Conservation (phyloP, 2,329 filamentous ascomycete genomes). For the Botrytis tulipae region DNA sequence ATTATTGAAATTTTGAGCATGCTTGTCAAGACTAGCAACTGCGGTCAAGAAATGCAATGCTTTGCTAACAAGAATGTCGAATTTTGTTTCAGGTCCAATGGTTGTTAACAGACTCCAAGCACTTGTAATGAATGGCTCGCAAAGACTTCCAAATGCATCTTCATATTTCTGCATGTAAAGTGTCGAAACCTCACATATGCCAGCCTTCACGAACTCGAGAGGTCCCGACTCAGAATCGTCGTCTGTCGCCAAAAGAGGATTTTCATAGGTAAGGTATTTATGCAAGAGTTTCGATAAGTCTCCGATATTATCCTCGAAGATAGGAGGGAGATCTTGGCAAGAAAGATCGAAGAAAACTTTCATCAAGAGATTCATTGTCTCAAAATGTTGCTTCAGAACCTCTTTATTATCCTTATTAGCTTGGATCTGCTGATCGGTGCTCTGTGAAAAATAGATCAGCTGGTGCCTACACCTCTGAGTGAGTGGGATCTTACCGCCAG, state of each 20-base stretch:
- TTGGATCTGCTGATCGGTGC: conserved; percentile 69
- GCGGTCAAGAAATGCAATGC: conserved; percentile 92
- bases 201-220: conserved; percentile 83
- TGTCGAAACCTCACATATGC: conserved; percentile 87
- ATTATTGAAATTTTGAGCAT: conserved; percentile 83
- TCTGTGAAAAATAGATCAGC: conserved; percentile 42
- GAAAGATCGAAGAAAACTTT: conserved; percentile 96
- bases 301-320: conserved; percentile 85
- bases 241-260: conserved; percentile 75
- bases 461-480: conserved; percentile 12
- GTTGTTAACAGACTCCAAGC: conserved; percentile 90
- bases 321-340: conserved; percentile 92
- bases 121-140: conserved; percentile 80
- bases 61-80: conserved; percentile 91
- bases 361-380: conserved; percentile 81
- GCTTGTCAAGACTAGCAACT: conserved; percentile 72
- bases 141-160: conserved; percentile 81
- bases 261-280: conserved; percentile 91
- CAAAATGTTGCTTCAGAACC: conserved; percentile 73
- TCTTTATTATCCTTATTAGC: conserved; percentile 74
- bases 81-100: conserved; percentile 84
- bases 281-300: conserved; percentile 77
- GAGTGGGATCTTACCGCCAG: conserved; percentile 57
- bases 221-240: conserved; percentile 87
- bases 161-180: conserved; percentile 94